Percentiles rank a stretch among this genome's conserved stretches.
These are phyloP conservation scores for Hygrocybe coccinea DNA, from an alignment of 768 basidiomycete genomes.

Conservation along the genomic window DNA sequence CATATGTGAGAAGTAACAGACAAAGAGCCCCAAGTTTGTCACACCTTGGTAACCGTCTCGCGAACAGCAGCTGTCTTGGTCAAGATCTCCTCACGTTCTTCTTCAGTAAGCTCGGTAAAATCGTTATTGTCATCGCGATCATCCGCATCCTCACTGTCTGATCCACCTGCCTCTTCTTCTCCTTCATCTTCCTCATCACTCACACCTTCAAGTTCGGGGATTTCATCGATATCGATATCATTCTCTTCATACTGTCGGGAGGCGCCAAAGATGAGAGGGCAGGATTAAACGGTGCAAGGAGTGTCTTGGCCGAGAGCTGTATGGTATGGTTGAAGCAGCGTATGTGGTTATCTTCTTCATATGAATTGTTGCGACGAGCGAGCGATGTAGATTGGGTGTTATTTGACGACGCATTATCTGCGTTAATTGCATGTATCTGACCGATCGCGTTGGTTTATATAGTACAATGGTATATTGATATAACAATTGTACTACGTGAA, in stretches of 20 bases:
- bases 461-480: too few species aligned
- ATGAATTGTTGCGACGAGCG: background rate
- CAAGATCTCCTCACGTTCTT: background rate
- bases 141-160: background rate
- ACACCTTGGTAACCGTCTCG: conserved; percentile 10
- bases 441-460: background rate
- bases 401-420: background rate
- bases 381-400: background rate
- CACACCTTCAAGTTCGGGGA: background rate
- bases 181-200: background rate
- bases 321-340: conserved; percentile 2
- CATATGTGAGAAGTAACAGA: background rate
- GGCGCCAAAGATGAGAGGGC: background rate
- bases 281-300: background rate
- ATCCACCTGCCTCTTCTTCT: conserved; percentile 7
- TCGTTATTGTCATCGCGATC: conserved; percentile 2
- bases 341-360: background rate
- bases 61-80: background rate
- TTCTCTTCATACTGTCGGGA: background rate
- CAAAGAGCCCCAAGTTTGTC: background rate
- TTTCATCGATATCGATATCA: background rate
- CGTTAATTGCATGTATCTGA: background rate
- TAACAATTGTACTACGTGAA: background rate
- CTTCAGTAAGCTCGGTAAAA: conserved; percentile 2
- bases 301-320: conserved; percentile 22